Evolutionary conservation across 225 moss, liverwort and hornwort species (phyloP).

Genomic region (Rhytidiadelphus loreus): DNA sequence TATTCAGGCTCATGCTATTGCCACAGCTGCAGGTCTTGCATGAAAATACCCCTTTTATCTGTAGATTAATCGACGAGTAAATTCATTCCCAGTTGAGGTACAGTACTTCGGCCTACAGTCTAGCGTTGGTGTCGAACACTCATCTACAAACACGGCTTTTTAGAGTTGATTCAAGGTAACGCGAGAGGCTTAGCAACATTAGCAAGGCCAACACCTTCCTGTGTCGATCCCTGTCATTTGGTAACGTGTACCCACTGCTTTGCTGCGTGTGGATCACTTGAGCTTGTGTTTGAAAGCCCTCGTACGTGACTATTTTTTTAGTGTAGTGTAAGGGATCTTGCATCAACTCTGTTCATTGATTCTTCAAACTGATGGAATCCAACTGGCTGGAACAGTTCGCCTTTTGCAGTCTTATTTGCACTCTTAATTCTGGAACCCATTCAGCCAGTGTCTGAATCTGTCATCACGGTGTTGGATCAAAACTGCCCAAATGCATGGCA

Average conservation of each 20-base stretch:
- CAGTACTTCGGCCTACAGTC: neutral
- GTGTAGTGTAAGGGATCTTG: neutral
- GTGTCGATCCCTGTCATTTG: slow-evolving; percentile 5
- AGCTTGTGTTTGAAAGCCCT: slow-evolving; percentile 1
- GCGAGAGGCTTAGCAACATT: neutral
- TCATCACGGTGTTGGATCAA: neutral
- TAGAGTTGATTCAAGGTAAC: slow-evolving; percentile 14
- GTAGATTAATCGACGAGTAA: neutral
- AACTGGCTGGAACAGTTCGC: neutral
- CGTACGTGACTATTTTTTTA: neutral
- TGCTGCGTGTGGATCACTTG: neutral
- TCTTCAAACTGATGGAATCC: neutral
- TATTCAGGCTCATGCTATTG: slow-evolving; percentile 53
- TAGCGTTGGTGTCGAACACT: neutral
- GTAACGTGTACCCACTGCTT: neutral
- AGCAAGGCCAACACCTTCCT: neutral
- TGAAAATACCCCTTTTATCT: neutral
- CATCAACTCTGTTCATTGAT: neutral
- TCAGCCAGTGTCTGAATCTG: neutral
- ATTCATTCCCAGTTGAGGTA: neutral
- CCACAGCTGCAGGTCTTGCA: slow-evolving; percentile 44
- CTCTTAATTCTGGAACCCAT: neutral
- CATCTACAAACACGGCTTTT: neutral
- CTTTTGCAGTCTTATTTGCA: neutral
- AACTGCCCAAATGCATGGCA: neutral